Evolutionary conservation across 257 asterid genomes (phyloP).

Genomic region (Capsicum baccatum): DNA sequence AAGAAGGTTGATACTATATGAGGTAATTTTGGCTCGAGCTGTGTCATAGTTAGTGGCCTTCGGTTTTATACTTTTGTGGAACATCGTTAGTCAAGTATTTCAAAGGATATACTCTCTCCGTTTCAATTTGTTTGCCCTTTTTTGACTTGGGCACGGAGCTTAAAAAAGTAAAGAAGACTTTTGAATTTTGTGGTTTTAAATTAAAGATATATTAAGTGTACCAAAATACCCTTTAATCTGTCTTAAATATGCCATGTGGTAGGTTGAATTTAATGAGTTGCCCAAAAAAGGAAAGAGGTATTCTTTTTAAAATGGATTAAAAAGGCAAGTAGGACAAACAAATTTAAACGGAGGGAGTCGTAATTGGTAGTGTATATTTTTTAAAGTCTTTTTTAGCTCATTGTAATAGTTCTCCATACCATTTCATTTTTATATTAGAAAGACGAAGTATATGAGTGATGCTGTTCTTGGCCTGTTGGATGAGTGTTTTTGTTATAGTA

Average conservation of each 20-base stretch:
- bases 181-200: too few species aligned
- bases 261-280: too few species aligned
- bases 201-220: too few species aligned
- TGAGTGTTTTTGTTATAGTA: neutral
- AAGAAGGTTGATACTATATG: neutral
- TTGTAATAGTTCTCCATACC: neutral
- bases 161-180: too few species aligned
- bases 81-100: neutral
- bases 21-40: neutral
- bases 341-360: too few species aligned
- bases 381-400: neutral
- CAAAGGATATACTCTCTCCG: neutral
- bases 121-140: too few species aligned
- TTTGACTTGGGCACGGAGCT: too few species aligned
- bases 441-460: neutral
- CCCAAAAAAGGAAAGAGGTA: too few species aligned
- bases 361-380: neutral
- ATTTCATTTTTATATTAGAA: neutral
- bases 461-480: neutral
- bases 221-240: too few species aligned
- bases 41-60: neutral
- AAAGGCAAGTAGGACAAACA: too few species aligned
- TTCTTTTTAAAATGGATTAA: too few species aligned
- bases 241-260: too few species aligned
- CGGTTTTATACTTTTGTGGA: neutral